These are phyloP conservation scores for Primulina eburnea DNA, from an alignment of 257 asterid species.

Conservation along the genomic window DNA sequence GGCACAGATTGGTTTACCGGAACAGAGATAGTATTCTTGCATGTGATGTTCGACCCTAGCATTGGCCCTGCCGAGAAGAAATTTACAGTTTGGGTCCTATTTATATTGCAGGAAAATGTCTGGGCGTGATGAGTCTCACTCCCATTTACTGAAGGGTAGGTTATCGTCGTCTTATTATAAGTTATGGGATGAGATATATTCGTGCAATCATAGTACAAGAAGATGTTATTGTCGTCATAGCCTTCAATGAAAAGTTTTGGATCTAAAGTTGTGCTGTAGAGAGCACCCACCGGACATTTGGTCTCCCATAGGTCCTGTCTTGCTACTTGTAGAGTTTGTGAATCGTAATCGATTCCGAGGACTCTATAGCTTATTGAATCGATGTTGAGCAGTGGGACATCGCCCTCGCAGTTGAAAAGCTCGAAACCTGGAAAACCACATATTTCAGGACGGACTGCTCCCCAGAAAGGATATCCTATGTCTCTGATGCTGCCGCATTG, in stretches of 20 bases:
- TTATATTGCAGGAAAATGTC: conserved; percentile 4
- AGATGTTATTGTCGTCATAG: conserved; percentile 16
- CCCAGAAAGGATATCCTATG: conserved; percentile 41
- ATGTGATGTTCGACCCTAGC: background rate
- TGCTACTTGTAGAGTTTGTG: conserved; percentile 15
- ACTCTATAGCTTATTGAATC: conserved; percentile 15
- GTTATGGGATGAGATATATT: too few species aligned
- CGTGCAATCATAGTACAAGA: conserved; percentile 29
- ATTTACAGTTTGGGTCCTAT: background rate
- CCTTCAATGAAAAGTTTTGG: conserved; percentile 16
- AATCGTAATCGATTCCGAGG: background rate
- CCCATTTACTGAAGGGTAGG: too few species aligned
- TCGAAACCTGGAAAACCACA: conserved; percentile 44
- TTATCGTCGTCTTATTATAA: too few species aligned
- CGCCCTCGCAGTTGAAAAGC: conserved; percentile 19
- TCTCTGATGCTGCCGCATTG: conserved; percentile 12
- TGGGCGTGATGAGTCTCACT: too few species aligned
- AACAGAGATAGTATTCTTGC: background rate
- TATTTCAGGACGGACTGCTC: conserved; percentile 9
- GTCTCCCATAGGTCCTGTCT: conserved; percentile 28
- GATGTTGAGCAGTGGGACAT: background rate
- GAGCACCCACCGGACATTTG: conserved; percentile 15
- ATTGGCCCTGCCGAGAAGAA: background rate
- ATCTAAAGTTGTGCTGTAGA: conserved; percentile 17
- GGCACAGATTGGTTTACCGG: background rate